These are phyloP conservation scores for Tetrapisispora namnaoensis DNA, from an alignment of 805 yeast genomes.

Conservation along the genomic window DNA sequence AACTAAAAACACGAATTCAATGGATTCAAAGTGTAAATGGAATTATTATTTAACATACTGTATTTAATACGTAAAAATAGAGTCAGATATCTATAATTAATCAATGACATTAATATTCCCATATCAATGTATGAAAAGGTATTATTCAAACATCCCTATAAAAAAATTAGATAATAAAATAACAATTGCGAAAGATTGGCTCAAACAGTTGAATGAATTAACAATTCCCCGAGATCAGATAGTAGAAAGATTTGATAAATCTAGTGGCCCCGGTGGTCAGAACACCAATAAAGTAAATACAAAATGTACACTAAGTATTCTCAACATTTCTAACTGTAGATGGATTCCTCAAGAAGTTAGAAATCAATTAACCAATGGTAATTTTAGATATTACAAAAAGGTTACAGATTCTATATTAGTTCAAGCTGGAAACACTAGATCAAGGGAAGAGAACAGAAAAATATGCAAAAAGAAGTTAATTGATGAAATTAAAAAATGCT, in stretches of 20 bases:
- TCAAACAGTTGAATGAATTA: conserved; percentile 37
- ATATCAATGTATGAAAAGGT: neutral
- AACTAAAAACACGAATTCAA: no score
- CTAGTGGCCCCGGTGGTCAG: conserved; percentile 86
- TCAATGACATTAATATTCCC: neutral
- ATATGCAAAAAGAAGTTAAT: conserved; percentile 54
- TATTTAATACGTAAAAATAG: no score
- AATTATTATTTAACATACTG: no score
- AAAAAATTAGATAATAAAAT: neutral
- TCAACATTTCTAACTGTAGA: conserved; percentile 35
- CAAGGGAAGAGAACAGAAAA: conserved; percentile 45
- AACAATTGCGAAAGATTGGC: conserved; percentile 17
- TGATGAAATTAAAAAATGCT: conserved; percentile 38
- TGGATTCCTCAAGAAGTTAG: conserved; percentile 55
- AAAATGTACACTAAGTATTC: conserved; percentile 50
- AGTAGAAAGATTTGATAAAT: conserved; percentile 31
- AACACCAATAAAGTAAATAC: conserved; percentile 64
- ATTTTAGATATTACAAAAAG: conserved; percentile 46
- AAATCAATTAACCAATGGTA: conserved; percentile 31
- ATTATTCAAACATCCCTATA: neutral
- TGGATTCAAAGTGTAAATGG: no score
- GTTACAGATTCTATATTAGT: conserved; percentile 44
- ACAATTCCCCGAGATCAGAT: conserved; percentile 18
- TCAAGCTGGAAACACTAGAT: conserved; percentile 50
- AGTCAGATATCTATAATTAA: no score